Base-by-base conservation (phyloP, 2,329 filamentous ascomycete species). In the Verticillium longisporum region DNA sequence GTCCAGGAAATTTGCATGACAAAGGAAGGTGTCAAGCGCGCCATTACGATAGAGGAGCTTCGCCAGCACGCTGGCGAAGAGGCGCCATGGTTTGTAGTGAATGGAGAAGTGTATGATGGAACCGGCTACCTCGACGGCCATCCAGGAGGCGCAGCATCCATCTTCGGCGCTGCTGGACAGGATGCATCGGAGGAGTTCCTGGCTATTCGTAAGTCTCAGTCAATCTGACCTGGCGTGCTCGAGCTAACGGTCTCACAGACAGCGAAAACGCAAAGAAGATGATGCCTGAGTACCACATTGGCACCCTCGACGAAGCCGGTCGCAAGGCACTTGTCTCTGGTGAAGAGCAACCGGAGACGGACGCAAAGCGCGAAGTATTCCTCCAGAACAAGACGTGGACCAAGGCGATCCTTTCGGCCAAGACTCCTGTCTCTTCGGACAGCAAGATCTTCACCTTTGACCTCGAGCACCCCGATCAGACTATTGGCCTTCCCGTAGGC, bases 231-330 rank as follows among this genome's bases (percentile, higher is more conserved):
- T 18, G 26, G 26, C 15, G 2, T 53, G 21, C 15, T n/a, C 14
- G 61, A 58, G 50, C 70, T 76, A 66, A 74, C 62, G 63, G 58
- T 41, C 41, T 10, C n/a, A 61, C 69, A 94, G 91, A 97, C 72
- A 93, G 89, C 71, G 92, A 97, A 76, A 96, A 90, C 15, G 93
- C 93, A 37, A 97, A 96, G 76, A 83, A 82, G 18, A 96, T 96
- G 92, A 92, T 97, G 88, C 83, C 84, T 11, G 75, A 82, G 55
- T 96, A 96, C 70, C 92, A 97, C 73, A 87, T 97, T 65, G 93
- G 93, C 58, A 86, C 86, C 0, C 82, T 97, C 13, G 85, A 90
- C 66, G 77, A 85, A 65, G 78, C 78, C 21, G 84, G 87, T 1
- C 67, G 63, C 5, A 78, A 80, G 6, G 77, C 79, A 45, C 70